Percentiles rank a stretch among this genome's conserved stretches.
phyloP scores from a whole-genome alignment of 2,329 filamentous ascomycete species.

The Plectosphaerella plurivora region DNA sequence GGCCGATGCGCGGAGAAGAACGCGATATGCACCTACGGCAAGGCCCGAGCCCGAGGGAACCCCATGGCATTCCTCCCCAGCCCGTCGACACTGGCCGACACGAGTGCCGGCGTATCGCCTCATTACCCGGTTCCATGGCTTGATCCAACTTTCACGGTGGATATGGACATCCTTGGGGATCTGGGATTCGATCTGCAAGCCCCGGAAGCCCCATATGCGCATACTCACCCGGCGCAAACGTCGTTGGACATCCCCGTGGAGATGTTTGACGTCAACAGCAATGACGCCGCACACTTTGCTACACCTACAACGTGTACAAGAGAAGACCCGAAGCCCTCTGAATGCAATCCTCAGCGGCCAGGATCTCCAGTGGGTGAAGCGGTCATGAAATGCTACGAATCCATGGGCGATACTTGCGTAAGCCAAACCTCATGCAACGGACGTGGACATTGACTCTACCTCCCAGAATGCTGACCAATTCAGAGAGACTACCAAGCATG shows the following conservation, averaged over 20 bases:
- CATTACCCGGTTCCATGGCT: neutral
- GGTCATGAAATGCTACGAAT: neutral
- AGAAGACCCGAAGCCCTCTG: too few relatives aligned
- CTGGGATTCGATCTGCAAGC: neutral
- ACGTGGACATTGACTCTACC: too few relatives aligned
- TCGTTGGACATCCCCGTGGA: too few relatives aligned
- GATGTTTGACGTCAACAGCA: too few relatives aligned
- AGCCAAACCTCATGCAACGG: neutral
- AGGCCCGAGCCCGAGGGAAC: neutral
- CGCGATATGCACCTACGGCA: constrained; percentile 31
- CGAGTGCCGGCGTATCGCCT: neutral
- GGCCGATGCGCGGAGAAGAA: constrained; percentile 35
- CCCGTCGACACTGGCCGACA: neutral
- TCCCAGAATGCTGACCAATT: neutral
- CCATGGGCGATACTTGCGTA: neutral
- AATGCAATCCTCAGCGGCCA: too few relatives aligned
- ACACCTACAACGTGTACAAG: too few relatives aligned
- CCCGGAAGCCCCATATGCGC: neutral
- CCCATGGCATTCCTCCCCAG: neutral
- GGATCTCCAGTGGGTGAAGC: too few relatives aligned
- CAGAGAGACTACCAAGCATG: constrained; percentile 17
- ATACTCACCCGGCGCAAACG: neutral
- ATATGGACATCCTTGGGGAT: neutral
- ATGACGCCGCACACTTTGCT: too few relatives aligned
- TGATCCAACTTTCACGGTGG: neutral